Evolutionary conservation across 2,329 filamentous ascomycete genomes (phyloP), one percentile per base, ranked within the genome.

Genomic region (Dissoconium aciculare): DNA sequence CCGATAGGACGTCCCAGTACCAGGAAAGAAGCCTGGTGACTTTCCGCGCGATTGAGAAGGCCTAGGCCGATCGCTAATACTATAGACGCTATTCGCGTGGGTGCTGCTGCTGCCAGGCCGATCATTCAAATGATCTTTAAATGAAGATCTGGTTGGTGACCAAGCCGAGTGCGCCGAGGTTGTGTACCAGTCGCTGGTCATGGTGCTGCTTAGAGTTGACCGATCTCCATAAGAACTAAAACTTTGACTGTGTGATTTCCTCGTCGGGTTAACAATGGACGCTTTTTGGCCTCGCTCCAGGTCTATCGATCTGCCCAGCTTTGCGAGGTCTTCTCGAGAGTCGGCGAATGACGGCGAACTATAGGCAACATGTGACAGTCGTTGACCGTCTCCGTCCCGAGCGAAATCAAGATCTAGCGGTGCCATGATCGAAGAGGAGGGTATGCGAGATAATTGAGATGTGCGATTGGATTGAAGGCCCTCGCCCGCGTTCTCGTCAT

Each of bases 271-370:
- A 17, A 49, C 47, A 12, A 54, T 52, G 12, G 43, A 34, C 15
- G 43, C 50, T 17, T 35, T 36, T 27, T 52, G 49, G 12, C 45
- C 51, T 37, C 33, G 21, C 38, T 31, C 32, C 9, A 41, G 11
- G 15, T 33, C 32, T 9, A 37, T 37, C 11, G 36, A 42, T 25
- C 39, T 45, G 24, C 50, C 51, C n/a, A 42, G 37, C 15, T 38
- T 39, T 1, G 46, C 44, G 11, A 63, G 41, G 27, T 58, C 55
- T 33, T 59, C 57, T 16, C 44, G 55, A 28, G 70, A 71, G 36
- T 74, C 65, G 6, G 72, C 67, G 27, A 84, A 67, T 1, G 75
- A 74, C 1, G 79, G 78, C 45, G 76, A 82, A 29, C 70, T 73
- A 4, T 74, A 72, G 28, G 68, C 67, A 16, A 85, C 79, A 12